Percentiles rank a stretch among this genome's conserved stretches.
Evolutionary conservation across 345 rosid species (phyloP).

Genomic region (Linum lewisii): DNA sequence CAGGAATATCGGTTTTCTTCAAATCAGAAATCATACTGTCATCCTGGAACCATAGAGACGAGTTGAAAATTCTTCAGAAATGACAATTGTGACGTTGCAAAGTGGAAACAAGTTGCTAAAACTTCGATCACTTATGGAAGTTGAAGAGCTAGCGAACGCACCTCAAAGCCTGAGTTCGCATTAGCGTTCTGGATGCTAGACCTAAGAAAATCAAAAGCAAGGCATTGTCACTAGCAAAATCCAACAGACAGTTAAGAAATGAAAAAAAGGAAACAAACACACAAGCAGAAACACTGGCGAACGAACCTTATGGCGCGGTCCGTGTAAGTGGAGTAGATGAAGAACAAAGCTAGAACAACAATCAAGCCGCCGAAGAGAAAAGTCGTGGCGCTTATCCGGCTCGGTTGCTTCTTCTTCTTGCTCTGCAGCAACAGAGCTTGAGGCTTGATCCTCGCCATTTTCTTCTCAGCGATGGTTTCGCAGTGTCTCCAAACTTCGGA

Average conservation of each 20-base stretch:
- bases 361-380: constrained; percentile 36
- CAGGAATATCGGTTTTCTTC: constrained; percentile 17
- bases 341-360: constrained; percentile 32
- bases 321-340: constrained; percentile 48
- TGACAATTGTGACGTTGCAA: not conserved
- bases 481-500: too few species aligned
- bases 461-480: not conserved
- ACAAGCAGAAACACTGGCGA: not conserved
- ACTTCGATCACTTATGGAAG: not conserved
- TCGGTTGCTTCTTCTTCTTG: constrained; percentile 66
- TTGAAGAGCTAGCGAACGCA: constrained; percentile 11
- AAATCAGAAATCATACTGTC: not conserved
- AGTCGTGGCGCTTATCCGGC: constrained; percentile 42
- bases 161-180: constrained; percentile 40
- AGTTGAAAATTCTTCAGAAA: not conserved
- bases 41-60: constrained; percentile 1
- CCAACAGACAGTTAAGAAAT: not conserved
- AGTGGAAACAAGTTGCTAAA: not conserved
- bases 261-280: not conserved
- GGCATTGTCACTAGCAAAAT: not conserved
- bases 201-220: constrained; percentile 24
- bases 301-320: constrained; percentile 52
- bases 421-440: constrained; percentile 65
- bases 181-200: constrained; percentile 33
- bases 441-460: constrained; percentile 75